Evolutionary conservation across 345 rosid genomes (phyloP).

Genomic region (Laguncularia racemosa): DNA sequence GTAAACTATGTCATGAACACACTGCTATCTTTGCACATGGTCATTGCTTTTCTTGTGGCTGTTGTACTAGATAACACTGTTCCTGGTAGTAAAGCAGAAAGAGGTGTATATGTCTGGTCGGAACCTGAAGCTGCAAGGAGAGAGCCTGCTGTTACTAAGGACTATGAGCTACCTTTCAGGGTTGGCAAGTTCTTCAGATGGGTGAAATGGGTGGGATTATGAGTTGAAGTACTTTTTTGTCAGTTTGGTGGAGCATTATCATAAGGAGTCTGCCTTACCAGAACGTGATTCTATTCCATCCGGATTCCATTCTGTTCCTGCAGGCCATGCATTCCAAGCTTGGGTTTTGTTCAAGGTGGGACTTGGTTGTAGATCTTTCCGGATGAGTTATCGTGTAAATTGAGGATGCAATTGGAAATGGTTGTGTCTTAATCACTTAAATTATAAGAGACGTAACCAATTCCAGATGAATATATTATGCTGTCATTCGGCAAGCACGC

Average conservation of each 20-base stretch:
- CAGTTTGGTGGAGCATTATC: slow-evolving; percentile 1
- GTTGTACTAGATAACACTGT: slow-evolving; percentile 87
- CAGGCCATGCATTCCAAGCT: no score
- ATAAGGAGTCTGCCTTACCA: background rate
- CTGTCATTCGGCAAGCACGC: slow-evolving; percentile 4
- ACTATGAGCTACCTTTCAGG: slow-evolving; percentile 81
- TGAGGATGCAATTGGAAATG: slow-evolving; percentile 2
- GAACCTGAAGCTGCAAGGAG: slow-evolving; percentile 81
- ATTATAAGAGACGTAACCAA: background rate
- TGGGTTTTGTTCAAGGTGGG: background rate
- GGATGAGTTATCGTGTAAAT: slow-evolving; percentile 4
- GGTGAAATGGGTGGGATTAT: slow-evolving; percentile 97
- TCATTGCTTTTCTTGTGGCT: slow-evolving; percentile 85
- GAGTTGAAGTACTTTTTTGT: slow-evolving; percentile 11
- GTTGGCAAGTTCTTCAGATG: slow-evolving; percentile 82
- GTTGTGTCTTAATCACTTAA: slow-evolving; percentile 5
- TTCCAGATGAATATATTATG: background rate
- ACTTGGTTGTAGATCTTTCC: background rate
- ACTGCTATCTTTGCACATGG: slow-evolving; percentile 69
- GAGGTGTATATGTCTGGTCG: slow-evolving; percentile 89
- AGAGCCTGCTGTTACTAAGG: slow-evolving; percentile 79
- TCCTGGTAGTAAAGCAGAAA: slow-evolving; percentile 86
- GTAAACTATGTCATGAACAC: slow-evolving; percentile 86
- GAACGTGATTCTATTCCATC: no score
- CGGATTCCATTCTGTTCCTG: no score